phyloP scores from a whole-genome alignment of 148 eudicot species.

The Vaccinium myrtillus region DNA sequence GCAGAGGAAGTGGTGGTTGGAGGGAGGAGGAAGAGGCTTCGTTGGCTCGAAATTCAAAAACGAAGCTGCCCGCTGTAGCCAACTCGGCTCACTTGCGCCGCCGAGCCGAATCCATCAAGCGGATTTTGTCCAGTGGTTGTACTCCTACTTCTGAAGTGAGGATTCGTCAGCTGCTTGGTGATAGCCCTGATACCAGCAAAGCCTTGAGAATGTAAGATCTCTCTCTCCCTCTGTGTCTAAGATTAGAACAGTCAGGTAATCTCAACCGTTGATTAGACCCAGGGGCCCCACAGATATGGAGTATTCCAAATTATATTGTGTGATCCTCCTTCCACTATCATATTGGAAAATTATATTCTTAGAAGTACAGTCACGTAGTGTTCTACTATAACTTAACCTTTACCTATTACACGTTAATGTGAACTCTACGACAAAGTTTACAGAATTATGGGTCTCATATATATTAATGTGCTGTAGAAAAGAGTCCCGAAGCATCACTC shows the following conservation, averaged over 20 bases:
- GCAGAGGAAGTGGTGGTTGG: conserved; percentile 8
- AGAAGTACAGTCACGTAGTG: too few species aligned
- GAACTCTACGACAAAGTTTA: background rate
- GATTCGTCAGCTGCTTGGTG: conserved; percentile 57
- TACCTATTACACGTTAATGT: background rate
- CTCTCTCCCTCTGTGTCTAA: background rate
- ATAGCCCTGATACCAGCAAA: conserved; percentile 79
- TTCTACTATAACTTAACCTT: too few species aligned
- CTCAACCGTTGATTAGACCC: background rate
- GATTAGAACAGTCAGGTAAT: background rate
- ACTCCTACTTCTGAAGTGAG: conserved; percentile 59
- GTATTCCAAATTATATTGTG: too few species aligned
- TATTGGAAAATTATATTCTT: too few species aligned
- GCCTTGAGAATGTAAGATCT: conserved; percentile 58
- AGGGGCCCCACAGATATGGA: background rate
- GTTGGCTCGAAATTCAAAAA: conserved; percentile 27
- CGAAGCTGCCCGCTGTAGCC: conserved; percentile 20
- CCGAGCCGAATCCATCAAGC: conserved; percentile 49
- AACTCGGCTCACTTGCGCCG: conserved; percentile 35
- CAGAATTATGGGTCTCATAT: background rate
- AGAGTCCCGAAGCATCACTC: background rate
- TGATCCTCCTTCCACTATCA: too few species aligned
- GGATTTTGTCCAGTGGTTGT: conserved; percentile 39
- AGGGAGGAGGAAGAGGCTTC: background rate
- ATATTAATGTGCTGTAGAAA: background rate